Percentiles rank a stretch among this genome's conserved stretches.
Evolutionary conservation across 345 rosid genomes (phyloP).

Genomic region (Citrus reticulata): DNA sequence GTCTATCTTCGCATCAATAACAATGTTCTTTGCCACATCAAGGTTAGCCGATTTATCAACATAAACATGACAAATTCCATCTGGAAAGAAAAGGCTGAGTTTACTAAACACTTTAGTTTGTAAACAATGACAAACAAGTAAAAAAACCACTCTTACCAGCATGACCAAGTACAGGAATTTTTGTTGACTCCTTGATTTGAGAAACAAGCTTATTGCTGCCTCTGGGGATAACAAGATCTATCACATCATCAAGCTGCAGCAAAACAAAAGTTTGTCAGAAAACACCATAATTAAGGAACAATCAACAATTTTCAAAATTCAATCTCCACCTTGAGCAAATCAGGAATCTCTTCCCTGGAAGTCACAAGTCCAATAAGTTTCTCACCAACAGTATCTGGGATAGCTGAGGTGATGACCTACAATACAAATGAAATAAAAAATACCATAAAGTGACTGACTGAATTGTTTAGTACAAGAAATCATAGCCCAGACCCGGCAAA

Average conservation of each 20-base stretch:
- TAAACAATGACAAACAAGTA: neutral
- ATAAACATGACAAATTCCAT: constrained; percentile 97
- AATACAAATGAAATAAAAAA: neutral
- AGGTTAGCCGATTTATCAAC: constrained; percentile 81
- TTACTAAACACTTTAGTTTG: neutral
- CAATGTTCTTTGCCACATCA: constrained; percentile 76
- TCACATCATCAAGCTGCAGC: constrained; percentile 93
- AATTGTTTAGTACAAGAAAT: neutral
- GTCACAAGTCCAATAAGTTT: constrained; percentile 93
- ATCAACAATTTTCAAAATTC: neutral
- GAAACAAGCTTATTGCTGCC: constrained; percentile 98
- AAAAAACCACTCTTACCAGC: constrained; percentile 54
- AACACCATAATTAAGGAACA: neutral
- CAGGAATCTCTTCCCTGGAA: constrained; percentile 95
- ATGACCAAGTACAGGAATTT: constrained; percentile 97
- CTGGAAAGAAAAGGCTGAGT: constrained; percentile 32
- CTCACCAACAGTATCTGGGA: constrained; percentile 77
- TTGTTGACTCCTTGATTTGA: constrained; percentile 83
- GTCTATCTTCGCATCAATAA: constrained; percentile 88
- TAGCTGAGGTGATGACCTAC: constrained; percentile 88
- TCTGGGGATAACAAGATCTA: constrained; percentile 99
- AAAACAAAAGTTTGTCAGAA: neutral
- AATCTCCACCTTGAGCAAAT: constrained; percentile 75
- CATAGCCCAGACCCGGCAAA: neutral
- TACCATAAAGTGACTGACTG: neutral